Base-by-base conservation (phyloP, 2,329 filamentous ascomycete genomes). In the Pyricularia pennisetigena region DNA sequence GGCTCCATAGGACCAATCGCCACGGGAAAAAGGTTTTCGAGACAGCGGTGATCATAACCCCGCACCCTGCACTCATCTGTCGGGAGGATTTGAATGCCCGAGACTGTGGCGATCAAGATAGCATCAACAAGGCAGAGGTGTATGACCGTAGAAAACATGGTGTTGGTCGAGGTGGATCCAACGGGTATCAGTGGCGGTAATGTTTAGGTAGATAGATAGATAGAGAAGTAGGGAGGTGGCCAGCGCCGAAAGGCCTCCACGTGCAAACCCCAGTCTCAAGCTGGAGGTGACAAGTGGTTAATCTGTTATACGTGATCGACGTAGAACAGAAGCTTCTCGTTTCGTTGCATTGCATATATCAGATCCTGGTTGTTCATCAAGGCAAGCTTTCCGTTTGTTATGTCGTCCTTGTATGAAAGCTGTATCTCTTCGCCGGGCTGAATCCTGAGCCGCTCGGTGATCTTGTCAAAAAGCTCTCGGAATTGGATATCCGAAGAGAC, bases 401-500 rank as follows among this genome's bases (percentile, higher is more conserved):
- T 82, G 76, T 97, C 94, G 72, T 97, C 94, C 77, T 92, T 90
- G 81, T 97, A 97, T 72, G 89, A 92, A 28, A 97, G 85, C 70
- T 90, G 84, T 30, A 97, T 85, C 26, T 90, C 86, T n/a, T 92
- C 88, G 10, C 86, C 82, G 14, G 82, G 80, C 0, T 82, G 82
- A 66, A 97, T 85, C 80, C 93, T 93, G 71, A 97, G 85, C 63
- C 95, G 86, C 73, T 97, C 93, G 66, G 88, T 86, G 69, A 98
- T 88, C 79, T 95, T 97, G 72, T 93, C 90, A 73, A 90, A 90
- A 9, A 99, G 84, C 70, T 93, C 90, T 67, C 86, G 82, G 77
- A 90, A 95, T 68, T 85, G 85, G 73, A 96, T 93, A 68, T 96
- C 91, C 1, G 86, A 85, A 0, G 94, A 90, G 68, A 98, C 92